Evolutionary conservation across 768 basidiomycete genomes (phyloP).

Genomic region (Leucogyrophana mollusca): DNA sequence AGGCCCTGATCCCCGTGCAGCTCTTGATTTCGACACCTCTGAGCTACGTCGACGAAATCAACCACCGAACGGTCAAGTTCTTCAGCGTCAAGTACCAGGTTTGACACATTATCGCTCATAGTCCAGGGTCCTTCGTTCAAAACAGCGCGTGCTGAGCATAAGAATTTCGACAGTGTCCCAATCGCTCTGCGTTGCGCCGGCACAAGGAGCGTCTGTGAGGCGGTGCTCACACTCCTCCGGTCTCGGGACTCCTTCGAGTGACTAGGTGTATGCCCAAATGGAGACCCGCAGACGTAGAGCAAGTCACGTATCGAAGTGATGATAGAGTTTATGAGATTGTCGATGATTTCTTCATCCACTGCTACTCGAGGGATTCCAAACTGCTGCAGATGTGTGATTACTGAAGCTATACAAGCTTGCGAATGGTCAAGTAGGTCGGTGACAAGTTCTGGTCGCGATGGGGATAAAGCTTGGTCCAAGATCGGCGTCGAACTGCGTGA

Average conservation of each 20-base stretch:
- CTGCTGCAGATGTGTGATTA: slow-evolving; percentile 57
- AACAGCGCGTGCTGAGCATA: slow-evolving; percentile 82
- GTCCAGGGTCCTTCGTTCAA: slow-evolving; percentile 40
- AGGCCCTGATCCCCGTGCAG: slow-evolving; percentile 16
- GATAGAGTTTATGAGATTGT: slow-evolving; percentile 55
- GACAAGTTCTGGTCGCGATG: slow-evolving; percentile 54
- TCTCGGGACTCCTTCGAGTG: slow-evolving; percentile 25
- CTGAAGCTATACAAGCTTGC: slow-evolving; percentile 55
- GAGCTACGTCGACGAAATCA: slow-evolving; percentile 66
- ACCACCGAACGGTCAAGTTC: slow-evolving; percentile 70
- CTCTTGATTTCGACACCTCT: slow-evolving; percentile 32
- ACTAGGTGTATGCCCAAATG: slow-evolving; percentile 54
- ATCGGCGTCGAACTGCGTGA: background rate
- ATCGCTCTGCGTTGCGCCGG: slow-evolving; percentile 81
- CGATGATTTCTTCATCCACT: slow-evolving; percentile 58
- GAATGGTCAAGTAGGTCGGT: slow-evolving; percentile 59
- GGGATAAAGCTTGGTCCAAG: slow-evolving; percentile 50
- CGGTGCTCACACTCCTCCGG: slow-evolving; percentile 25
- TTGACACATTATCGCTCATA: slow-evolving; percentile 21
- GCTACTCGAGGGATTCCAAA: slow-evolving; percentile 43
- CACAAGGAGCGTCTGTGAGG: slow-evolving; percentile 59
- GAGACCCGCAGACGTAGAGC: slow-evolving; percentile 60
- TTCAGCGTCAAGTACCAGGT: slow-evolving; percentile 69
- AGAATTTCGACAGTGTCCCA: slow-evolving; percentile 83
- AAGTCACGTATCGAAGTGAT: slow-evolving; percentile 70